Conservation (phyloP, 1,284 basidiomycete species). For the Peniophora sp. region DNA sequence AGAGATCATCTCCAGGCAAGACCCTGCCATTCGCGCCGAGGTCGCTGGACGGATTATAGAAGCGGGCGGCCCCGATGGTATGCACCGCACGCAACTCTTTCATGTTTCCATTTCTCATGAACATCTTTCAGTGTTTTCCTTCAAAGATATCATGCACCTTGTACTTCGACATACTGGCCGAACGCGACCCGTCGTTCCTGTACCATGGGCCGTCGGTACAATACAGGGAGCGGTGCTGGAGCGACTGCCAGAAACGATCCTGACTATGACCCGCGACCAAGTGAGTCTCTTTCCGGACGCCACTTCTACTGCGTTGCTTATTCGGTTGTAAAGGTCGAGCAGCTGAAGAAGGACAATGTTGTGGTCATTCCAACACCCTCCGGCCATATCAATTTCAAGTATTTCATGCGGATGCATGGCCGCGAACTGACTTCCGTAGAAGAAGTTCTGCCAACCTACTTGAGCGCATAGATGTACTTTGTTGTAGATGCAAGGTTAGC, state of each 20-base stretch:
- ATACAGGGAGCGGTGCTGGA: slow-evolving; percentile 58
- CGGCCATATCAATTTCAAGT: slow-evolving; percentile 33
- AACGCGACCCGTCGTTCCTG: slow-evolving; percentile 45
- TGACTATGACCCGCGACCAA: slow-evolving; percentile 62
- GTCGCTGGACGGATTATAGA: slow-evolving; percentile 56
- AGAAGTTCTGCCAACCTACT: slow-evolving; percentile 50
- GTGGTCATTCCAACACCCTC: slow-evolving; percentile 27
- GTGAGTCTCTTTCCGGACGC: slow-evolving; percentile 21
- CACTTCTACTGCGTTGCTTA: background rate
- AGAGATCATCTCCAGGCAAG: slow-evolving; percentile 46
- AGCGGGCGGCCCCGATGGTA: slow-evolving; percentile 62
- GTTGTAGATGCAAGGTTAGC: no score
- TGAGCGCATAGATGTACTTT: slow-evolving; percentile 21
- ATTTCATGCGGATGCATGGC: slow-evolving; percentile 29
- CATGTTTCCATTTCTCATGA: background rate
- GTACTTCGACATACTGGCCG: slow-evolving; percentile 46
- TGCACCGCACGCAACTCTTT: slow-evolving; percentile 12
- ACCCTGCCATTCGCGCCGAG: slow-evolving; percentile 27
- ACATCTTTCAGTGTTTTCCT: slow-evolving; percentile 46
- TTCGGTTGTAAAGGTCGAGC: slow-evolving; percentile 38
- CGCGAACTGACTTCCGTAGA: slow-evolving; percentile 40
- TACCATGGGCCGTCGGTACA: slow-evolving; percentile 54
- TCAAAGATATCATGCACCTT: slow-evolving; percentile 55
- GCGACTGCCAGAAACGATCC: slow-evolving; percentile 50
- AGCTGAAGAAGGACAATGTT: slow-evolving; percentile 53